Percentiles rank a stretch among this genome's conserved stretches.
Conservation (phyloP, 2,329 filamentous ascomycete genomes). For the Phyllosticta citribraziliensis region DNA sequence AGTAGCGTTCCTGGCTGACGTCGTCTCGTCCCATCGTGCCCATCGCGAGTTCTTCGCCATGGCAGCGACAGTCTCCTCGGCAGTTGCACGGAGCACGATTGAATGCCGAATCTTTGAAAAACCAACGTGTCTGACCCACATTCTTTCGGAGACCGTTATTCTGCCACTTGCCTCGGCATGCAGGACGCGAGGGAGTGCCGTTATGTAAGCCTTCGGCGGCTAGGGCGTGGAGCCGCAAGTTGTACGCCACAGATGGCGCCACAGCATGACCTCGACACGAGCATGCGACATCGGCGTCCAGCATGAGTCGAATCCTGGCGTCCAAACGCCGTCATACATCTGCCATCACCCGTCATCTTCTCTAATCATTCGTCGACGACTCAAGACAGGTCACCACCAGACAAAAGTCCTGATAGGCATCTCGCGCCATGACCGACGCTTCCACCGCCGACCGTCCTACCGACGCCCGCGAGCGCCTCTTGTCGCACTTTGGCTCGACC, state of each 20-base stretch:
- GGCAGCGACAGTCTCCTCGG: not conserved
- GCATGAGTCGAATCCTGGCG: not conserved
- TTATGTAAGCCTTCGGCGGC: not conserved
- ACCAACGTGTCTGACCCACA: not conserved
- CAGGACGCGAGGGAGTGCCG: not conserved
- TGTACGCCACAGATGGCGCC: not conserved
- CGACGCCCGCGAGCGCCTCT: constrained; percentile 6
- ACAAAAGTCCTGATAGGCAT: not conserved
- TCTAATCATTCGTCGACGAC: not conserved
- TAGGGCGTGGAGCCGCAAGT: not conserved
- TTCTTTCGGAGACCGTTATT: not conserved
- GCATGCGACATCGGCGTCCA: not conserved
- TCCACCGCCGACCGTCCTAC: constrained; percentile 1
- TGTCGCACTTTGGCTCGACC: constrained; percentile 3
- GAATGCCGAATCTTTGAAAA: not conserved
- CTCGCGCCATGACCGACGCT: not conserved
- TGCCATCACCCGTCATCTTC: not conserved
- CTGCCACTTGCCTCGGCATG: not conserved
- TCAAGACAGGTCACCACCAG: not conserved
- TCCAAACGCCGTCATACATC: not conserved
- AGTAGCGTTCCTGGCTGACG: not conserved
- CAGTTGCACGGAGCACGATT: not conserved
- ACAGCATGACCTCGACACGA: not conserved
- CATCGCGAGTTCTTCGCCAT: not conserved
- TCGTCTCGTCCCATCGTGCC: not conserved